Evolutionary conservation across 2,329 filamentous ascomycete genomes (phyloP), one percentile per base, ranked within the genome.

Genomic region (Cladosporium oxysporum): DNA sequence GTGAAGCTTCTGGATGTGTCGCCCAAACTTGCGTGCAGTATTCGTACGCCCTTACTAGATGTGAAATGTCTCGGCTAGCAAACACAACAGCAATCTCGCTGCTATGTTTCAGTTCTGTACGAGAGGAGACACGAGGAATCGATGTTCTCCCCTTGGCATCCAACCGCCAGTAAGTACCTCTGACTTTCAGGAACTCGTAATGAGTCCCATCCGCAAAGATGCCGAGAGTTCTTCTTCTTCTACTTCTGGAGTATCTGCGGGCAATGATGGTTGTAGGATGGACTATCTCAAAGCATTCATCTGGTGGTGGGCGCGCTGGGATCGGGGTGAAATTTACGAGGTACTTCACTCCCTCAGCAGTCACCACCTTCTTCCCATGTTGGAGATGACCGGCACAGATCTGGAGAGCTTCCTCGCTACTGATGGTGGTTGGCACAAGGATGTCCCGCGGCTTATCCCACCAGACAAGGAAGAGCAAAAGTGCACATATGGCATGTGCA

Each of bases 401-500:
- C 11, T 62, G 29, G 4, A 62, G 29, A 33, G 44, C 44, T 8
- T 62, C 28, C 14, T 50, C 29, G 5, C 29, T 18, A 16, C 4
- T 16, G 18, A 62, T 35, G 18, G 14, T 1, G 21, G 14, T 16
- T 1, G 59, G 59, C 18, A 35, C 29, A 12, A 18, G 16, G 29
- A 73, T 55, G 59, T 71, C 69, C 14, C 66, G 12, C 12, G 71
- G 71, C 61, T 71, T 72, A 23, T 70, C 31, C 66, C 66, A 71
- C 71, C 71, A 72, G 1, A 71, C 16, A 0, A 67, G 14, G 47
- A 70, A 72, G 5, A 68, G 66, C 4, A 69, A 16, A 14, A 71
- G 52, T 11, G 71, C 66, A 41, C 67, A 72, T 12, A 72, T 23
- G 11, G 68, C 68, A 49, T 72, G 70, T 2, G 55, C 70, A 58